A percentile compares a stretch with the other conserved stretches of the same genome.
Conservation (phyloP, 73 alveolate species). For the Tetrahymena elliotti region DNA sequence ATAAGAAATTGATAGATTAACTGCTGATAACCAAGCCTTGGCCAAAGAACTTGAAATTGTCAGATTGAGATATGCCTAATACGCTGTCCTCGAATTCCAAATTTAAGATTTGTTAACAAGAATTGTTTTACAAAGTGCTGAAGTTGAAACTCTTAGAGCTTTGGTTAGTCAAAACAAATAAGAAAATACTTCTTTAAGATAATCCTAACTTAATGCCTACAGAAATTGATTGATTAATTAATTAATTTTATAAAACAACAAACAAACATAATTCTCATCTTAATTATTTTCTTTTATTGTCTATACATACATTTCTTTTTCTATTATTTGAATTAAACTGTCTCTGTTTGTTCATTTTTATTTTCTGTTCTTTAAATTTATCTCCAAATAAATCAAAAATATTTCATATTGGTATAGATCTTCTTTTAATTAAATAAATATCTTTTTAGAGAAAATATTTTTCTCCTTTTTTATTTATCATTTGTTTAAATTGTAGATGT, state of each 20-base stretch:
- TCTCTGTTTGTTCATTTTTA: too few species aligned
- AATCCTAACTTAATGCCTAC: not conserved
- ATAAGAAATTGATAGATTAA: not conserved
- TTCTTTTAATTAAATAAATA: too few species aligned
- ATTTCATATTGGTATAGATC: too few species aligned
- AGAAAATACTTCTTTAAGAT: not conserved
- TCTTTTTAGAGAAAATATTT: too few species aligned
- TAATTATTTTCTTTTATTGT: too few species aligned
- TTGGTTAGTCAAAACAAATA: not conserved
- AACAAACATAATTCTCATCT: not conserved
- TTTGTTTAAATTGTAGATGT: too few species aligned
- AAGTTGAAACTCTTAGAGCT: not conserved
- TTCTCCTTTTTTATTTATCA: too few species aligned
- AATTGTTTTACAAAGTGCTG: not conserved
- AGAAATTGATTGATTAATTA: not conserved
- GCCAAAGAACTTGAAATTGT: not conserved
- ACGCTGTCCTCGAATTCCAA: not conserved
- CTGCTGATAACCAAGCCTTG: not conserved
- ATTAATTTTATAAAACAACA: too few species aligned
- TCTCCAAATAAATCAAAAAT: too few species aligned
- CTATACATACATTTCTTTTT: too few species aligned
- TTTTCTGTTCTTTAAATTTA: too few species aligned
- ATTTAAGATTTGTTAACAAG: not conserved
- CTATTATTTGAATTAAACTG: too few species aligned
- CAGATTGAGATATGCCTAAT: not conserved